A percentile compares a stretch with the other conserved stretches of the same genome.
These are phyloP conservation scores for Xylariaceae sp. DNA, from an alignment of 2,329 filamentous ascomycete species.

Conservation along the genomic window DNA sequence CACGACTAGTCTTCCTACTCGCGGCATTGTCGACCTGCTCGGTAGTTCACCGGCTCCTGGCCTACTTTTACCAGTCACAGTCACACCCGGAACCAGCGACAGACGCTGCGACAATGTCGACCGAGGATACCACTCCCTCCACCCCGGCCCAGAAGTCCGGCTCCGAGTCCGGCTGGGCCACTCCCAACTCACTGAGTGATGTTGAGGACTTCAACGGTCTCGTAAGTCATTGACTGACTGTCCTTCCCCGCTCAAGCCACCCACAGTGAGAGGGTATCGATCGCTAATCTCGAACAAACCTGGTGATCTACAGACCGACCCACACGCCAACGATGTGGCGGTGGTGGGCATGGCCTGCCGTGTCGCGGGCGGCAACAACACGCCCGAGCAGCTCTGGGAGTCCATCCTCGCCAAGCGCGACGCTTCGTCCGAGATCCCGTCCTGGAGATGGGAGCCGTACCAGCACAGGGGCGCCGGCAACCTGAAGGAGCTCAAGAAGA, in stretches of 20 bases:
- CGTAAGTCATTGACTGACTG: background rate
- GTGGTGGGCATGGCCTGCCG: constrained; percentile 19
- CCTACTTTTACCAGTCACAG: too few relatives aligned
- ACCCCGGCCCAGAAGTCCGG: background rate
- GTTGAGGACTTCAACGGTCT: background rate
- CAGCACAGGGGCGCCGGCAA: constrained; percentile 15
- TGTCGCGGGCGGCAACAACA: constrained; percentile 14
- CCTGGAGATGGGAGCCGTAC: constrained; percentile 20
- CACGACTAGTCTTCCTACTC: background rate
- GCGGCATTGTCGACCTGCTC: background rate
- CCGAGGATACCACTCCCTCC: constrained; percentile 1
- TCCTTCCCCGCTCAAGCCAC: background rate
- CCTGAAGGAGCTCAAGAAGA: constrained; percentile 17
- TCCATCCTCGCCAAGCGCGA: constrained; percentile 15
- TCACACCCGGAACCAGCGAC: too few relatives aligned
- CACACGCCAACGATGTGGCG: constrained; percentile 14
- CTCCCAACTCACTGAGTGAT: background rate
- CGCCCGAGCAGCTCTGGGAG: constrained; percentile 16
- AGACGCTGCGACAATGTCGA: too few relatives aligned
- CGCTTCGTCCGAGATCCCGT: constrained; percentile 15
- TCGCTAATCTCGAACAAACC: background rate
- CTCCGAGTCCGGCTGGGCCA: background rate
- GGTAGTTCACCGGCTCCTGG: too few relatives aligned
- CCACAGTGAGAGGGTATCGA: background rate
- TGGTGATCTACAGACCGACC: background rate